These are phyloP conservation scores for Haplographium delicatum DNA, from an alignment of 495 filamentous ascomycete genomes.

Conservation along the genomic window DNA sequence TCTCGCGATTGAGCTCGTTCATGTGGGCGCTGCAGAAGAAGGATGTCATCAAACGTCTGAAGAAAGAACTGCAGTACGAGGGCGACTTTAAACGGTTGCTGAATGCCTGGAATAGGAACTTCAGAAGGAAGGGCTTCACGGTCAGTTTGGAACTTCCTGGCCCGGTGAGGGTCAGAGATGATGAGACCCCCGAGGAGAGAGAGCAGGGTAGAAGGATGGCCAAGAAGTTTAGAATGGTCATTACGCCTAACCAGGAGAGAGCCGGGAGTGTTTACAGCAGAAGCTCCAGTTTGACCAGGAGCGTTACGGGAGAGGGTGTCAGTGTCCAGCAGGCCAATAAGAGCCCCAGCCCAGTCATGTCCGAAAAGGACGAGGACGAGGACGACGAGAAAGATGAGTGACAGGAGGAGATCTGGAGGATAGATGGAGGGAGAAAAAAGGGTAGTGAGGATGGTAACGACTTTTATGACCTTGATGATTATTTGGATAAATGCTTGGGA, in stretches of 20 bases:
- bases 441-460: background rate
- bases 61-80: conserved; percentile 19
- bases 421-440: background rate
- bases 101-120: conserved; percentile 17
- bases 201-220: conserved; percentile 6
- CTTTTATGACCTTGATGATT: background rate
- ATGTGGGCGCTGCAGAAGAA: conserved; percentile 12
- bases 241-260: conserved; percentile 16
- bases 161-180: conserved; percentile 3
- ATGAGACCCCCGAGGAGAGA: conserved; percentile 2
- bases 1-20: background rate
- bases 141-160: conserved; percentile 14
- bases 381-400: background rate
- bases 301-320: conserved; percentile 9
- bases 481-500: background rate
- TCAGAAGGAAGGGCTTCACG: conserved; percentile 12
- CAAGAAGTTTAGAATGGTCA: conserved; percentile 17
- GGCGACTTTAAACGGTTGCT: conserved; percentile 6
- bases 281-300: conserved; percentile 17
- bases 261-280: conserved; percentile 12
- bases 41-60: conserved; percentile 8
- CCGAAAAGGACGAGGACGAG: background rate
- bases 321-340: background rate
- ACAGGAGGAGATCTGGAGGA: too few species aligned
- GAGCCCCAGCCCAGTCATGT: background rate